Percentiles rank a stretch among this genome's conserved stretches.
Evolutionary conservation across 2,329 filamentous ascomycete species (phyloP).

Genomic region (Aaosphaeria arxii): DNA sequence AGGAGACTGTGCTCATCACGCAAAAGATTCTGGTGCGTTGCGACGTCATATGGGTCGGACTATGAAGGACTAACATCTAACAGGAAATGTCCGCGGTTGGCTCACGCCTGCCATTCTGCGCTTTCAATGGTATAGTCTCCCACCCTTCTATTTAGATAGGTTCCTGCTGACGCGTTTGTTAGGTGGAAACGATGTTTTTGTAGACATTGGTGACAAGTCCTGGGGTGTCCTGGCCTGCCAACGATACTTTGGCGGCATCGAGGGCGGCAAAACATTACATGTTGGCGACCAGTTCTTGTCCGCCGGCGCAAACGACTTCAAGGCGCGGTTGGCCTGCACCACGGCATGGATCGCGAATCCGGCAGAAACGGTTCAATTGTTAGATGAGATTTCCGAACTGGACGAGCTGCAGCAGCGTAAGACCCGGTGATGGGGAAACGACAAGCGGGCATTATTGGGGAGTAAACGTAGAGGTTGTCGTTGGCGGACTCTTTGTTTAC

Average conservation of each 20-base stretch:
- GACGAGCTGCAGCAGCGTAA: constrained; percentile 40
- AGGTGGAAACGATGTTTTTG: constrained; percentile 93
- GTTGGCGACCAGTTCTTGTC: constrained; percentile 95
- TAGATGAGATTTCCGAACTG: constrained; percentile 70
- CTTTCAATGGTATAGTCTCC: constrained; percentile 71
- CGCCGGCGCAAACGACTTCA: constrained; percentile 90
- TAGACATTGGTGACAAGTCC: constrained; percentile 97
- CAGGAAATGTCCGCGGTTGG: constrained; percentile 72
- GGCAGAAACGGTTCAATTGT: constrained; percentile 79
- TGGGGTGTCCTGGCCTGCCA: constrained; percentile 95
- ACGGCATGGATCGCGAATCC: constrained; percentile 97
- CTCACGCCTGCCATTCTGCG: constrained; percentile 78
- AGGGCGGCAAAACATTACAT: constrained; percentile 78
- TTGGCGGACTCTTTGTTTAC: too few relatives aligned
- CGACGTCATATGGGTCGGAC: constrained; percentile 7
- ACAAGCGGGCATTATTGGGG: too few relatives aligned
- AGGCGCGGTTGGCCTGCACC: constrained; percentile 85
- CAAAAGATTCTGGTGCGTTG: constrained; percentile 70
- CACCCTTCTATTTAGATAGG: not conserved
- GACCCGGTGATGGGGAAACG: constrained; percentile 10
- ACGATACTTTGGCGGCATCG: constrained; percentile 77
- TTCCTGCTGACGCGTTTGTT: not conserved
- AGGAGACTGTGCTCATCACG: constrained; percentile 92
- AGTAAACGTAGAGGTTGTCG: too few relatives aligned
- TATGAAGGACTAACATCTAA: too few relatives aligned